Conservation (phyloP, 441 rosid species). For the Mallotus japonicus region DNA sequence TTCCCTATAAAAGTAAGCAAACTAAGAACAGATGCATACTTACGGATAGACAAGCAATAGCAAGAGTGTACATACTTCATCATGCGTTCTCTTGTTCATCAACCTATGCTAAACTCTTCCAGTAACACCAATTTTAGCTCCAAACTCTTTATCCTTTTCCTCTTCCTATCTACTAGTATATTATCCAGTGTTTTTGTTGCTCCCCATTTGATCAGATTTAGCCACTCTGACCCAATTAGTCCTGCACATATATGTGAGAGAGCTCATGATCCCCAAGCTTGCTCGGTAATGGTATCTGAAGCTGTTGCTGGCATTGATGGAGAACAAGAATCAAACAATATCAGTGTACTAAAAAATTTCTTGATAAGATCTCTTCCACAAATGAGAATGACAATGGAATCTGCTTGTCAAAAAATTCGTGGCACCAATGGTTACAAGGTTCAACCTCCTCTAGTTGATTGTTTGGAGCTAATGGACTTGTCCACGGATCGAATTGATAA, state of each 20-base stretch:
- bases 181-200: constrained; percentile 1
- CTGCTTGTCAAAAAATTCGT: background rate
- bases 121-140: background rate
- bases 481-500: constrained; percentile 7
- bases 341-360: background rate
- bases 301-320: background rate
- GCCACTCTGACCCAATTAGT: background rate
- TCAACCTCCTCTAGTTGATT: constrained; percentile 11
- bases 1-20: background rate
- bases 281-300: constrained; percentile 10
- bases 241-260: background rate
- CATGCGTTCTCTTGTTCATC: background rate
- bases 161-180: background rate
- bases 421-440: background rate
- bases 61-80: background rate
- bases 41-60: background rate
- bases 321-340: background rate
- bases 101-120: background rate
- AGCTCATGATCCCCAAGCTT: constrained; percentile 3
- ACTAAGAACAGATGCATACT: background rate
- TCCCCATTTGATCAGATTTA: constrained; percentile 8
- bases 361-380: constrained; percentile 13
- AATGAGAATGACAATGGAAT: background rate
- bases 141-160: background rate
- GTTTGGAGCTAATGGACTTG: constrained; percentile 21